phyloP scores from a whole-genome alignment of 306 rosid species.

The Rosa multiflora region DNA sequence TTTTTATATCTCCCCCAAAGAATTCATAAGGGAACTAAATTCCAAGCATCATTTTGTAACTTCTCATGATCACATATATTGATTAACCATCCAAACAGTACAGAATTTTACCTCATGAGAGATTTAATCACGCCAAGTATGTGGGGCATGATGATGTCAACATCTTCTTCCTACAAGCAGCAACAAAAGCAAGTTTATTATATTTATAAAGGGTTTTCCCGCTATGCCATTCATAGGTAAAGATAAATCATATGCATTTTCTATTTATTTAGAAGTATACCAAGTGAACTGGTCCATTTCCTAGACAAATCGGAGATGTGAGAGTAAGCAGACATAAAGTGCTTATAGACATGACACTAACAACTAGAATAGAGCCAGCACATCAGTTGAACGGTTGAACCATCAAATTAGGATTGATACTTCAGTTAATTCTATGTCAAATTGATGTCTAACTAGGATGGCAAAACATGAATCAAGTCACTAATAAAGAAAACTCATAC shows the following conservation, averaged over 20 bases:
- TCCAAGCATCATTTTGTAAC: background rate
- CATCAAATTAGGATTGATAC: background rate
- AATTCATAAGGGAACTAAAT: background rate
- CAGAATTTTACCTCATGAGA: constrained; percentile 38
- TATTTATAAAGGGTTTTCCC: background rate
- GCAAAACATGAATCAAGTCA: background rate
- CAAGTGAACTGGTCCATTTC: background rate
- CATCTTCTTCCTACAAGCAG: constrained; percentile 77
- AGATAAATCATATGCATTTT: background rate
- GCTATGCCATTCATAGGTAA: background rate
- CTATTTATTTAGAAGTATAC: background rate
- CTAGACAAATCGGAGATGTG: background rate
- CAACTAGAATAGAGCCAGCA: background rate
- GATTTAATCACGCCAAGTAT: constrained; percentile 52
- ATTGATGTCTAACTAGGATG: background rate
- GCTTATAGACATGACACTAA: background rate
- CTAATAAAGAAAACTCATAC: background rate
- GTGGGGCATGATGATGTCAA: constrained; percentile 76
- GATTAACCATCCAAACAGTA: constrained; percentile 21
- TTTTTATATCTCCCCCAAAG: background rate
- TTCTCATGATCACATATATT: constrained; percentile 8
- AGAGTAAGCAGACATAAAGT: background rate
- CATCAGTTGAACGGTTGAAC: background rate
- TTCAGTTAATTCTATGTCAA: background rate
- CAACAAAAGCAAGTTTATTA: constrained; percentile 17